These are phyloP conservation scores for Ophiocordyceps australis DNA, from an alignment of 2,329 filamentous ascomycete genomes.

Conservation along the genomic window DNA sequence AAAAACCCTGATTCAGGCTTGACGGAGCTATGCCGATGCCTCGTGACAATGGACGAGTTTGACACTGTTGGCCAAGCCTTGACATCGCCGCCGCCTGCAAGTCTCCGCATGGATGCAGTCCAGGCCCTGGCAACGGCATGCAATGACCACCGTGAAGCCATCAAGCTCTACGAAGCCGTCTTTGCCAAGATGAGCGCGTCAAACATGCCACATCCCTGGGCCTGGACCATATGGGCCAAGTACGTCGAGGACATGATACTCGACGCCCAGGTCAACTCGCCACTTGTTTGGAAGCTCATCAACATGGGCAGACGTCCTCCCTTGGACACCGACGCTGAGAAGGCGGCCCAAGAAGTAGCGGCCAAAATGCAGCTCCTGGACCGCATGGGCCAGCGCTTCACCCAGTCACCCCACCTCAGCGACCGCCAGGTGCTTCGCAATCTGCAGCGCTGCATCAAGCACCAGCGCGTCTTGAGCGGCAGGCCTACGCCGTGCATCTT, in stretches of 20 bases:
- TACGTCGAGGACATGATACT: slow-evolving; percentile 14
- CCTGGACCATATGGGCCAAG: slow-evolving; percentile 14
- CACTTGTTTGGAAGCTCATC: slow-evolving; percentile 11
- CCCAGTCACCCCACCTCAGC: slow-evolving; percentile 9
- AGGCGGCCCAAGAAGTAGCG: slow-evolving; percentile 2
- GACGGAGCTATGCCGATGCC: slow-evolving; percentile 4
- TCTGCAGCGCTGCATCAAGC: slow-evolving; percentile 9
- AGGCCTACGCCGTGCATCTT: slow-evolving; percentile 11
- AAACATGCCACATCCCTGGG: slow-evolving; percentile 5
- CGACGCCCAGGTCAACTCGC: slow-evolving; percentile 8
- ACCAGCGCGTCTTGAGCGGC: slow-evolving; percentile 7
- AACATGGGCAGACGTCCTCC: slow-evolving; percentile 4
- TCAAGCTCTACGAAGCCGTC: slow-evolving; percentile 7
- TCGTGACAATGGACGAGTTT: slow-evolving; percentile 4
- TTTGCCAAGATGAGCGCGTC: slow-evolving; percentile 1
- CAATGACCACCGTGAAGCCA: slow-evolving; percentile 8
- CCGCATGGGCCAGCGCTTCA: slow-evolving; percentile 12
- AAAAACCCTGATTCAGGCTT: slow-evolving; percentile 1
- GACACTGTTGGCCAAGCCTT: slow-evolving; percentile 2
- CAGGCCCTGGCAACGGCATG: slow-evolving; percentile 5
- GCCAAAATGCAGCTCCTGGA: slow-evolving; percentile 11
- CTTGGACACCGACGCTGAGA: background rate
- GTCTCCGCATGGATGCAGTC: slow-evolving; percentile 2
- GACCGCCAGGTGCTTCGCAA: slow-evolving; percentile 12
- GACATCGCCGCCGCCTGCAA: slow-evolving; percentile 1